A percentile compares a stretch with the other conserved stretches of the same genome.
Evolutionary conservation across 2,329 filamentous ascomycete species (phyloP).

Genomic region (Alternaria metachromatica): DNA sequence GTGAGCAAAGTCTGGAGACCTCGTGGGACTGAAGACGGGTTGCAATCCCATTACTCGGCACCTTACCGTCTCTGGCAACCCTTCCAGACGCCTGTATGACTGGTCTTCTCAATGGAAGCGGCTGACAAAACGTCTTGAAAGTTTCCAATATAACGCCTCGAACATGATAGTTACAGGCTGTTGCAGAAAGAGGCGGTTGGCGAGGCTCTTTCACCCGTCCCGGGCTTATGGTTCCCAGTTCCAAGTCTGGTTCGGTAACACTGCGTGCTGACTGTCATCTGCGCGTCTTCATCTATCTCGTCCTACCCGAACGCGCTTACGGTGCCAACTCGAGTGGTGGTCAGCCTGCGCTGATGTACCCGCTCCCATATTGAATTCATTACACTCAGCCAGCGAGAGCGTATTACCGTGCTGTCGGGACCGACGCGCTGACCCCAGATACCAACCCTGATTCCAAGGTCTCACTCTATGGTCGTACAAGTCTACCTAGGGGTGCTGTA

Average conservation of each 20-base stretch:
- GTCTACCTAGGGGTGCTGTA: constrained; percentile 7
- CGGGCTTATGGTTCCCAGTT: constrained; percentile 16
- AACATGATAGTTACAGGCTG: neutral
- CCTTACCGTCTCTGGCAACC: neutral
- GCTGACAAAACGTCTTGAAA: constrained; percentile 17
- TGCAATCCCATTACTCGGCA: neutral
- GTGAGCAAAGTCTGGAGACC: constrained; percentile 1
- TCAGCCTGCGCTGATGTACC: constrained; percentile 31
- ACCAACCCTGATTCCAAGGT: constrained; percentile 13
- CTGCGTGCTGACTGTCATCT: constrained; percentile 42
- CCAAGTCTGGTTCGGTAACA: constrained; percentile 32
- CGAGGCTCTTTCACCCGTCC: constrained; percentile 7
- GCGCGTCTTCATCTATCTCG: constrained; percentile 23
- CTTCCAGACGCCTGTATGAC: neutral
- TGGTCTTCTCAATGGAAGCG: neutral
- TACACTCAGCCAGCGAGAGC: constrained; percentile 8
- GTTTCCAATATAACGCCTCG: constrained; percentile 1
- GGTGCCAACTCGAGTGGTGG: constrained; percentile 25
- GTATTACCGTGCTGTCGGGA: constrained; percentile 16
- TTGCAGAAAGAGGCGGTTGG: constrained; percentile 1
- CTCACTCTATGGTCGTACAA: constrained; percentile 13
- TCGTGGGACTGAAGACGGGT: neutral
- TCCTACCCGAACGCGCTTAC: constrained; percentile 20
- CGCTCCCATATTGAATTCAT: constrained; percentile 21
- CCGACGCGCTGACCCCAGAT: constrained; percentile 14